Evolutionary conservation across 2,329 filamentous ascomycete species (phyloP).

Genomic region (Colletotrichum sp.): DNA sequence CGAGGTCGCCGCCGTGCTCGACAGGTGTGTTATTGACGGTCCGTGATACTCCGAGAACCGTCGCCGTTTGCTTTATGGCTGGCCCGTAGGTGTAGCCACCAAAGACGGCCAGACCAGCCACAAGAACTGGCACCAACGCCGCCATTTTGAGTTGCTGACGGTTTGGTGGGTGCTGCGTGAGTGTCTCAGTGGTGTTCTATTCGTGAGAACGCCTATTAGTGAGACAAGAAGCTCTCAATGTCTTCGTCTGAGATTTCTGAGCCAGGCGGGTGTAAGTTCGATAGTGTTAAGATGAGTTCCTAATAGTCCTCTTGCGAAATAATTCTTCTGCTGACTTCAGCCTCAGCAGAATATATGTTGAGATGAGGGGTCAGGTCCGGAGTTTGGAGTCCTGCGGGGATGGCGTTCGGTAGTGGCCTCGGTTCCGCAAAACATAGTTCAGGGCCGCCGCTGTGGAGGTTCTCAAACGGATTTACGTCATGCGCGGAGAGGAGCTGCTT

Average conservation of each 20-base stretch:
- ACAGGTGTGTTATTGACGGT: conserved; percentile 24
- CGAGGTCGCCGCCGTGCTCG: conserved; percentile 32
- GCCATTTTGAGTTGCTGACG: background rate
- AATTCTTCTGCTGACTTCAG: background rate
- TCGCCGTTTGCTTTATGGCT: background rate
- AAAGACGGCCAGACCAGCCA: conserved; percentile 6
- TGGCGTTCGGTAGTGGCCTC: background rate
- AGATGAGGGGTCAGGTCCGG: background rate
- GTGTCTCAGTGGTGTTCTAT: background rate
- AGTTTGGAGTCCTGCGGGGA: background rate
- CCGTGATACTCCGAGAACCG: conserved; percentile 32
- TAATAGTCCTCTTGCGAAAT: background rate
- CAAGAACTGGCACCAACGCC: background rate
- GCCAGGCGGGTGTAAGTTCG: background rate
- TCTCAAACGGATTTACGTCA: background rate
- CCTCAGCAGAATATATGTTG: background rate
- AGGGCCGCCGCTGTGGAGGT: background rate
- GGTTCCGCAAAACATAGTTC: background rate
- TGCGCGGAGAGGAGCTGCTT: background rate
- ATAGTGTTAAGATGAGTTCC: background rate
- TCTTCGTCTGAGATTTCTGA: background rate
- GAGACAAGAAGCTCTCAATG: background rate
- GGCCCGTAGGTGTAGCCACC: conserved; percentile 6
- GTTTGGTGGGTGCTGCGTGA: background rate
- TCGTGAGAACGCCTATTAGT: background rate